Base-by-base conservation (phyloP, 371 early-diverging fungal species). In the Smittium culicis region DNA sequence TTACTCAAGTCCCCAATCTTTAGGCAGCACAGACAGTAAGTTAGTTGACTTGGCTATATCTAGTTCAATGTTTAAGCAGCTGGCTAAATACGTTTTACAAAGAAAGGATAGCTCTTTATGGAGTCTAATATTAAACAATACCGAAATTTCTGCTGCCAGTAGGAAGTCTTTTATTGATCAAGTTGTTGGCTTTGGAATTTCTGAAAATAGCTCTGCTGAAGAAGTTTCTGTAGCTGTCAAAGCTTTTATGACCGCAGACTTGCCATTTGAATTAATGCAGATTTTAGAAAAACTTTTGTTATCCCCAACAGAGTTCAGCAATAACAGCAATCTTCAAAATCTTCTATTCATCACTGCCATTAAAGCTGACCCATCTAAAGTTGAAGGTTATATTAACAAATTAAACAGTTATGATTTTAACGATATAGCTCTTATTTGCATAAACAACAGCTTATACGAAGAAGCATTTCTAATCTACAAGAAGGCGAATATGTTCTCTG, bases 11-110 rank as follows among this genome's bases (percentile, higher is more conserved):
- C 96, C 97, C 30, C 89, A 89, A 75, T 31, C 58, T 27, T 27
- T 59, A 59, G 60, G 60, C 5, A 29, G 16, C 5, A 94, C 96
- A 72, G 97, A 98, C 71, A 79, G 83, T 65, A 96, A 96, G 74
- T 79, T 97, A 63, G 82, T 98, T 69, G 83, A 88, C 35, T 85
- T 98, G 69, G 96, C 98, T 25, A 93, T 90, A 79, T 93, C 94
- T 68, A 95, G 95, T 79, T 83, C 88, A 60, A 98, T 98, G 98
- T 97, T 94, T 81, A 98, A 98, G 83, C 96, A 96, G 71, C 96
- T 95, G 82, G 90, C 97, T 0, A 89, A 94, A 61, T 96, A 98
- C 70, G 80, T 98, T 35, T 91, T 96, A 61, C 86, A 86, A 69
- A 85, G 96, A 30, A 88, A 93, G 60, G 93, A 94, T 73, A 77